Evolutionary conservation across 768 basidiomycete species (phyloP), one percentile per base, ranked within the genome.

Genomic region (Collybia nuda): DNA sequence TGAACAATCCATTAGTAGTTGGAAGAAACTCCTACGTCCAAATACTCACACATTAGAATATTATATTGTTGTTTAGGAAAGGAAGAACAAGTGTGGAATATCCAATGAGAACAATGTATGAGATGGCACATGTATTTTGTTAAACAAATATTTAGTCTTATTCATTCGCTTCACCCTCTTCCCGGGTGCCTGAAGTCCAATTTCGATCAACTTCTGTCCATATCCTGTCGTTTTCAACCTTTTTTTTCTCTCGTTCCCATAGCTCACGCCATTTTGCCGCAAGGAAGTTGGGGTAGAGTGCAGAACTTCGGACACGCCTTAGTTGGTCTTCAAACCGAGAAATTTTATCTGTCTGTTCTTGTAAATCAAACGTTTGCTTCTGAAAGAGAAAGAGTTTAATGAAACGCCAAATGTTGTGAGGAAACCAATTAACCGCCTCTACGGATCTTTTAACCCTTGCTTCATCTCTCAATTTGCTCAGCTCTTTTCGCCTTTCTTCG

Each of bases 401-500:
- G n/a, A n/a, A n/a, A n/a, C n/a, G n/a, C n/a, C n/a, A n/a, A n/a
- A n/a, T n/a, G n/a, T n/a, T n/a, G n/a, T n/a, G n/a, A n/a, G n/a
- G n/a, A n/a, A n/a, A n/a, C n/a, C n/a, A n/a, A n/a, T n/a, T n/a
- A n/a, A 86, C 86, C 41, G 76, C 73, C 56, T 87, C 85, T 37
- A 71, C 66, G 17, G 68, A 67, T 8, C 83, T 76, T 55, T 78
- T 85, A 1, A 76, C 76, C 54, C 76, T 75, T 15, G 83, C 84
- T 35, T 88, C 88, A 35, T 89, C 84, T 48, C 85, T 77, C 83
- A 86, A 79, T 60, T 72, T 80, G 59, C 84, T 75, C 57, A 90
- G 58, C 50, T 90, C 85, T 56, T 77, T 84, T 50, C 80, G 74
- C 42, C 85, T 73, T 60, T 88, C 86, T 55, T 88, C 86, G n/a